Conservation (phyloP, 1,139 yeast species). For the Lodderomyces jiufengensis region DNA sequence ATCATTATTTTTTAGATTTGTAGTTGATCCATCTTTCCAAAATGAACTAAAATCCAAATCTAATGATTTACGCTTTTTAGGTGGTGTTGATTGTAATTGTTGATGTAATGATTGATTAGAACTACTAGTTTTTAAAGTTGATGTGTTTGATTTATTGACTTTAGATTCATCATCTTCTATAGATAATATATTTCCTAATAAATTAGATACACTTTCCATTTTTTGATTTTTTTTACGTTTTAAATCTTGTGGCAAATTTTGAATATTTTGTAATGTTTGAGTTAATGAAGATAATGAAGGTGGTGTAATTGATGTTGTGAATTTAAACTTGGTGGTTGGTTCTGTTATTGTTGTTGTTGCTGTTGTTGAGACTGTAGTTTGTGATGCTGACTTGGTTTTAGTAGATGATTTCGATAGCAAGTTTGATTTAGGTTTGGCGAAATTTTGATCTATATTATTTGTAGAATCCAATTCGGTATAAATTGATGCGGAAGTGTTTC, state of each 20-base stretch:
- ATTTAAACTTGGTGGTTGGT: background rate
- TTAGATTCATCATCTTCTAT: slow-evolving; percentile 15
- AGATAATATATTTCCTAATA: slow-evolving; percentile 26
- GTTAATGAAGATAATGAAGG: background rate
- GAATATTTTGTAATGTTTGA: too few relatives aligned
- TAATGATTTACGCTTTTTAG: slow-evolving; percentile 10
- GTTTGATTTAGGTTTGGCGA: too few relatives aligned
- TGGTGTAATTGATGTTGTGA: background rate
- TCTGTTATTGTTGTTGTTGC: background rate
- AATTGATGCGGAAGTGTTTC: too few relatives aligned
- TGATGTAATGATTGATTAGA: background rate
- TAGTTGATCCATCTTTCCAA: slow-evolving; percentile 17
- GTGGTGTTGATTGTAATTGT: background rate
- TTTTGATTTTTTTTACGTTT: background rate
- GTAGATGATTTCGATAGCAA: slow-evolving; percentile 1
- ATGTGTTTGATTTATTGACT: background rate
- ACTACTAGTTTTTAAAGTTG: slow-evolving; percentile 1
- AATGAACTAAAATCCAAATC: slow-evolving; percentile 17
- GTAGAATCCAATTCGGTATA: too few relatives aligned
- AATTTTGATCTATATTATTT: too few relatives aligned
- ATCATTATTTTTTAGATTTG: background rate
- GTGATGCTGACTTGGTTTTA: background rate
- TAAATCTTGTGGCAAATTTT: background rate
- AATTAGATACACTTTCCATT: slow-evolving; percentile 31
- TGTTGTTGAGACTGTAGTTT: too few relatives aligned